These are phyloP conservation scores for Ailanthus altissimus DNA, from an alignment of 345 rosid genomes.

Conservation along the genomic window DNA sequence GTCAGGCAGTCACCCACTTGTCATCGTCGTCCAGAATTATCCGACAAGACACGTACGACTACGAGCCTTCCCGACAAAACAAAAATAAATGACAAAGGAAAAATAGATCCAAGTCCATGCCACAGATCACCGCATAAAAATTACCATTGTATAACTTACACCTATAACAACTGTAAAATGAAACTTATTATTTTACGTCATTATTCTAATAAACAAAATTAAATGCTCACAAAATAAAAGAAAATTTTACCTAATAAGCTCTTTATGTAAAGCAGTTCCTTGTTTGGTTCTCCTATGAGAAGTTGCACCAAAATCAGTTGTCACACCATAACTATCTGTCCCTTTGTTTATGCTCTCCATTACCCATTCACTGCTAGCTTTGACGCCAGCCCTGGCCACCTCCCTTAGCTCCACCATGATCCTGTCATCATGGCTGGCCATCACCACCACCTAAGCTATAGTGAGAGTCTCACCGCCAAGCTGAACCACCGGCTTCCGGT, in stretches of 20 bases:
- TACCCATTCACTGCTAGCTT: constrained; percentile 47
- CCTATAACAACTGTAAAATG: neutral
- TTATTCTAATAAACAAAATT: neutral
- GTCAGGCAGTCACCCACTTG: no score
- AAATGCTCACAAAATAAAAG: neutral
- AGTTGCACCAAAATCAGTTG: constrained; percentile 50
- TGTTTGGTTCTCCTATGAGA: constrained; percentile 43
- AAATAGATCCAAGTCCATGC: neutral
- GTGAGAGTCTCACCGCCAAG: constrained; percentile 46
- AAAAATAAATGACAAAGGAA: no score
- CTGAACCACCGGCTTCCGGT: constrained; percentile 30
- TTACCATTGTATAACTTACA: neutral
- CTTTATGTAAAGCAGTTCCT: constrained; percentile 40
- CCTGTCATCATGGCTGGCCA: constrained; percentile 18
- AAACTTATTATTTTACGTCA: no score
- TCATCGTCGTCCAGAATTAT: no score
- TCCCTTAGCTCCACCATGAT: constrained; percentile 36
- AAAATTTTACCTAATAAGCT: constrained; percentile 40
- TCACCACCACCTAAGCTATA: constrained; percentile 45
- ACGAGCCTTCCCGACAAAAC: no score
- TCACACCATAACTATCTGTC: constrained; percentile 38
- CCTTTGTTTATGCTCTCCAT: constrained; percentile 36
- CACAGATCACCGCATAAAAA: neutral
- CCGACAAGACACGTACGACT: no score
- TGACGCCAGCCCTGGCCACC: constrained; percentile 30